Base-by-base conservation (phyloP, 441 rosid genomes). In the Erodium trifolium region DNA sequence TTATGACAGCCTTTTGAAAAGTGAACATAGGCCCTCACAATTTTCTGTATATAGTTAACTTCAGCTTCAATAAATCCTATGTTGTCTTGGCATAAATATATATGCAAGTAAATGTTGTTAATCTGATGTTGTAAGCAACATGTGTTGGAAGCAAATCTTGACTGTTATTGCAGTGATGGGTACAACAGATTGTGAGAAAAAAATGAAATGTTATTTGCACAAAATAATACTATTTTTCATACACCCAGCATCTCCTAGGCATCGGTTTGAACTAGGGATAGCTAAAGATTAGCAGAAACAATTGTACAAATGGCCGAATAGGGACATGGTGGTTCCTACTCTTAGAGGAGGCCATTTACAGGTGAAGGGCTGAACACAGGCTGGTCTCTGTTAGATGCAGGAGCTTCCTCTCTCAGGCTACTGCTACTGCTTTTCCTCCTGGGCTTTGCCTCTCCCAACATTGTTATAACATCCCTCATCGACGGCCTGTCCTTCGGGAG, bases 361-460 rank as follows among this genome's bases (percentile, higher is more conserved):
- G 95, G 95, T 65, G 95, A 88, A n/a, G 82, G 76, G 80, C 77
- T 84, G 70, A 86, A 91, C 11, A 88, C 80, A 0, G 89, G 89
- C 37, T 34, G 37, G 37, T 34, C 37, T 34, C 37, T 34, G 82
- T 71, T 78, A 17, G 74, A 73, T 53, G 75, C 78, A 71, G 77
- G 27, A 10, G 69, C 2, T 4, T 67, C 76, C 70, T 34, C 37
- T 34, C 37, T 34, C 2, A 76, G 79, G 27, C 27, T 23, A 23
- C 27, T 23, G 71, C 87, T 76, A 23, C 76, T 82, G 75, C 91
- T 91, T 84, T 91, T 93, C 71, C 97, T 79, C 67, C 97, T 77
- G 17, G 99, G 99, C 70, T 88, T 93, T 13, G 97, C 99, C 77
- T 93, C 97, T 6, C 87, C 85, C 2, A 91, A 93, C 99, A 93